Conservation (phyloP, 441 rosid genomes). For the Populus hybrid region DNA sequence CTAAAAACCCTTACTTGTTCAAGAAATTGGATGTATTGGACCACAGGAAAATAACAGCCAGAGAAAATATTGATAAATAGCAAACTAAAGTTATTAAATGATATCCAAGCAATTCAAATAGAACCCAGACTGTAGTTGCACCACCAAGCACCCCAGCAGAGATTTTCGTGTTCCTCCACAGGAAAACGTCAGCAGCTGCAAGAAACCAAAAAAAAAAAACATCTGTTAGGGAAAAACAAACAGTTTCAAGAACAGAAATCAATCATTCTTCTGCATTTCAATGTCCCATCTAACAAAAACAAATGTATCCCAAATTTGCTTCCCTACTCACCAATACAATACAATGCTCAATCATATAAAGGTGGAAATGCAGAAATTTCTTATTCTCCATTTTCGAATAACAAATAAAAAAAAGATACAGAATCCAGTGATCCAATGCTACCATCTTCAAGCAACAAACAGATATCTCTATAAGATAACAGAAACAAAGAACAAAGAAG, state of each 20-base stretch:
- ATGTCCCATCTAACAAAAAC: neutral
- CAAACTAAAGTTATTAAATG: slow-evolving; percentile 76
- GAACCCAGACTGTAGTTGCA: slow-evolving; percentile 69
- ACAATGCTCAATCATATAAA: neutral
- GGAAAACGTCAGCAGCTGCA: slow-evolving; percentile 81
- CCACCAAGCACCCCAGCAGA: slow-evolving; percentile 76
- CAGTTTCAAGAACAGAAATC: neutral
- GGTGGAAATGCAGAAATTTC: neutral
- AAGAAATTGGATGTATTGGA: slow-evolving; percentile 72
- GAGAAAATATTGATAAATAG: slow-evolving; percentile 59
- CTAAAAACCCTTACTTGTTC: slow-evolving; percentile 58
- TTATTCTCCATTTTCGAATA: neutral
- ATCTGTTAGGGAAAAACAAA: neutral
- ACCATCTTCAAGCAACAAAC: neutral
- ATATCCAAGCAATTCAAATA: slow-evolving; percentile 76
- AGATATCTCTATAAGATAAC: neutral
- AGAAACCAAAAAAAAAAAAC: neutral
- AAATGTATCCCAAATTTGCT: neutral
- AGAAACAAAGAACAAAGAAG: neutral
- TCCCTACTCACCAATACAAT: neutral
- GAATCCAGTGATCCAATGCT: neutral
- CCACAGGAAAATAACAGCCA: slow-evolving; percentile 81
- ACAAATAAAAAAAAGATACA: too few species aligned
- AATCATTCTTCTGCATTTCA: neutral
- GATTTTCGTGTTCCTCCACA: slow-evolving; percentile 94